Evolutionary conservation across 345 rosid genomes (phyloP).

Genomic region (Lenwebbia sp.): DNA sequence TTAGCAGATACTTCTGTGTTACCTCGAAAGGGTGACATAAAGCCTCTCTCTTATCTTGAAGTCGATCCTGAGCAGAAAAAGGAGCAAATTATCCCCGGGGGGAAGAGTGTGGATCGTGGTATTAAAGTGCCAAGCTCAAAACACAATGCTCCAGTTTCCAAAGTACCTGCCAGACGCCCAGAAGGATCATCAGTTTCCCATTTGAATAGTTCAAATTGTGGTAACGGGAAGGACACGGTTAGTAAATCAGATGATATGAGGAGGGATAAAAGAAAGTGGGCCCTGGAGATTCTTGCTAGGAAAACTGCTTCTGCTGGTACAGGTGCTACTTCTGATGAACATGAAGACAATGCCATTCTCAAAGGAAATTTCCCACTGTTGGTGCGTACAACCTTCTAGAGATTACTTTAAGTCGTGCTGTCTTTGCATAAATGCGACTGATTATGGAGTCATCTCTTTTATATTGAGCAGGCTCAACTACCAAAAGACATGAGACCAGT

Average conservation of each 20-base stretch:
- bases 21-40: slow-evolving; percentile 77
- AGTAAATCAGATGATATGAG: slow-evolving; percentile 42
- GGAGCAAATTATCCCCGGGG: slow-evolving; percentile 11
- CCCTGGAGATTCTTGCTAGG: slow-evolving; percentile 88
- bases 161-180: slow-evolving; percentile 15
- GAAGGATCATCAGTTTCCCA: slow-evolving; percentile 8
- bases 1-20: slow-evolving; percentile 94
- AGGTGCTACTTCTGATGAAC: slow-evolving; percentile 34
- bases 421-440: background rate
- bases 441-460: slow-evolving; percentile 1
- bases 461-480: slow-evolving; percentile 62
- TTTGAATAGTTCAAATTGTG: slow-evolving; percentile 21
- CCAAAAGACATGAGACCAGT: slow-evolving; percentile 81
- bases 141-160: slow-evolving; percentile 18
- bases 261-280: slow-evolving; percentile 90
- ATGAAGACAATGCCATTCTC: slow-evolving; percentile 47
- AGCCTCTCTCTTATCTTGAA: slow-evolving; percentile 55
- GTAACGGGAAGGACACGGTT: slow-evolving; percentile 20
- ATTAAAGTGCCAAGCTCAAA: slow-evolving; percentile 27
- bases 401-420: background rate
- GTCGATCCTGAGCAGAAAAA: slow-evolving; percentile 16
- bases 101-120: slow-evolving; percentile 19
- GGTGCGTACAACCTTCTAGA: slow-evolving; percentile 25
- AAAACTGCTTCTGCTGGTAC: slow-evolving; percentile 54
- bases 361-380: slow-evolving; percentile 82